Evolutionary conservation across 108 stramenopile genomes (phyloP), one percentile per base, ranked within the genome.

Genomic region (Skeletonema menzelii): DNA sequence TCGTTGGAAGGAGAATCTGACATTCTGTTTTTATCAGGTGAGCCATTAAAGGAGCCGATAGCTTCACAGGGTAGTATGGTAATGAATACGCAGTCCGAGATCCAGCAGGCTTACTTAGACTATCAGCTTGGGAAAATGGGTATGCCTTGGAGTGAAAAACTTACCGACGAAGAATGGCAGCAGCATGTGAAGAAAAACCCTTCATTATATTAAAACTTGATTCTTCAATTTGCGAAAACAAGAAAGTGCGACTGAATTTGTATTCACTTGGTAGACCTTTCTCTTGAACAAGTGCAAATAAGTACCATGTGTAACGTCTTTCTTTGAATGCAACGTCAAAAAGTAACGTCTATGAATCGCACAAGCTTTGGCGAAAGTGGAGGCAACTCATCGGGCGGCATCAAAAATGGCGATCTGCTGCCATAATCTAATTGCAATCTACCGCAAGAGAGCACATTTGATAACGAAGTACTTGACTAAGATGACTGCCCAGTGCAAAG

Each of bases 1-100:
- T 60, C 71, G 20, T 17, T 20, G 7, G 72, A 73, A 26, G 70
- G 75, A 5, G 65, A 63, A 13, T 83, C 87, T 10, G 94, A 95
- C 65, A 61, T 92, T 27, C 58, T 95, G 35, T 37, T 95, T 1
- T 61, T 95, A 20, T 73, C 87, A 4, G 91, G 90, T 3, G 63
- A 67, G 27, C 90, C 90, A 0, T 56, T 95, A 7, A 55, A 67
- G 12, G 91, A 95, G 77, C 91, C 91, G 4, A 65, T 90, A 22
- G 84, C 84, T 20, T 75, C 85, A 12, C 84, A 85, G 49, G 94
- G 94, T 26, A 75, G 75, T 27, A 91, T 95, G 87, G 94, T 95
- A 13, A 91, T 95, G 94, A 92, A 87, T 42, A 75, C 71, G 20
- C 35, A 62, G 1, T 27, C 46, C 22, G 86, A 94, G 62, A 88